Evolutionary conservation across 768 basidiomycete genomes (phyloP).

Genomic region (Mycena olivaceomarginata): DNA sequence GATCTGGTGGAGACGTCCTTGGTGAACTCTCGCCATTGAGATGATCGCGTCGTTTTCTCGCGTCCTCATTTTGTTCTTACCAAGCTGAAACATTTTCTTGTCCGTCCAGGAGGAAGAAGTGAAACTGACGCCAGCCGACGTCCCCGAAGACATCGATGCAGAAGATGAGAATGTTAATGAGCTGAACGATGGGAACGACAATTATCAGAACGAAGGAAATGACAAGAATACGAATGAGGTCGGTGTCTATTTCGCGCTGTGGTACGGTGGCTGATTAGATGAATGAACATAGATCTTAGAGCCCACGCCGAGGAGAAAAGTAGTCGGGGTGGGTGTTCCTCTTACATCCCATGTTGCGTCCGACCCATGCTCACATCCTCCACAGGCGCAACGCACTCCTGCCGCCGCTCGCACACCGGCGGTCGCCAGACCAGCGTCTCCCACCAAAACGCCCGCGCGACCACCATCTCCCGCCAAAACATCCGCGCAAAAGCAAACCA

Average conservation of each 20-base stretch:
- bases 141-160: slow-evolving; percentile 44
- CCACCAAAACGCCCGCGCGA: background rate
- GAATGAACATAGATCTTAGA: background rate
- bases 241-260: background rate
- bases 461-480: background rate
- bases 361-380: background rate
- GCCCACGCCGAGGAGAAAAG: slow-evolving; percentile 38
- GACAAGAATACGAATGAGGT: slow-evolving; percentile 43
- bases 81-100: background rate
- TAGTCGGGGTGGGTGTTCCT: slow-evolving; percentile 8
- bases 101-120: slow-evolving; percentile 48
- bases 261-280: background rate
- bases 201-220: slow-evolving; percentile 49
- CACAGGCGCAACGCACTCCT: background rate
- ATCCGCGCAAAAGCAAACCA: background rate
- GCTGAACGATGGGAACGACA: slow-evolving; percentile 50
- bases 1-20: too few relatives aligned
- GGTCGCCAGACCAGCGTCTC: background rate
- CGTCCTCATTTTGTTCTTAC: too few relatives aligned
- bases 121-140: slow-evolving; percentile 16
- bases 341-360: too few relatives aligned
- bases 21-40: too few relatives aligned
- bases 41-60: too few relatives aligned
- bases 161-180: slow-evolving; percentile 50
- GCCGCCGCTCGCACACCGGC: background rate